These are phyloP conservation scores for Nemania sp. DNA, from an alignment of 2,329 filamentous ascomycete species.

Conservation along the genomic window DNA sequence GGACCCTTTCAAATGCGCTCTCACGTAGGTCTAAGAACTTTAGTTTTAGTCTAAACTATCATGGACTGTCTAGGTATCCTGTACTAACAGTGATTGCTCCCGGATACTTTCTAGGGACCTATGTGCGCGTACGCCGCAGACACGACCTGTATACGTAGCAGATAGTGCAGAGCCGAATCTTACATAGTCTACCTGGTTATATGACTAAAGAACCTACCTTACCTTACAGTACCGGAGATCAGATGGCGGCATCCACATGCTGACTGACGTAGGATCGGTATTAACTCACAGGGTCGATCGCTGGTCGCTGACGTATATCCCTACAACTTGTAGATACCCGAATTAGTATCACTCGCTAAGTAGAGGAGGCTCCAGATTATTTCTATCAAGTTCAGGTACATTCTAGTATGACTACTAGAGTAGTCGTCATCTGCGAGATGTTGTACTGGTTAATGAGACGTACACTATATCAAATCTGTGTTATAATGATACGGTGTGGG, in stretches of 20 bases:
- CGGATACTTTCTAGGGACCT: neutral
- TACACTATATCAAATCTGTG: no score
- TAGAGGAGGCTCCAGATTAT: no score
- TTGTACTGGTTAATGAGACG: neutral
- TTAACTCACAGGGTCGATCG: neutral
- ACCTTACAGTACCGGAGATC: neutral
- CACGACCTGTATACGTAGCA: neutral
- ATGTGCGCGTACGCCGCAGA: conserved; percentile 3
- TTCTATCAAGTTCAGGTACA: neutral
- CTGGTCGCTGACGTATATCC: neutral
- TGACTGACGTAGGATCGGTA: neutral
- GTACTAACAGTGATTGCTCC: conserved; percentile 9
- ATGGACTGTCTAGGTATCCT: neutral
- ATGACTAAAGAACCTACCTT: conserved; percentile 5
- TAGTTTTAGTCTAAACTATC: neutral
- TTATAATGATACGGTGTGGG: no score
- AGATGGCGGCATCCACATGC: neutral
- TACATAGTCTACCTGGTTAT: neutral
- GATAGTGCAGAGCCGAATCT: neutral
- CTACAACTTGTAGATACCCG: neutral
- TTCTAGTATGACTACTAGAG: neutral
- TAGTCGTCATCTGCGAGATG: neutral
- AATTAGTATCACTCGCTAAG: neutral
- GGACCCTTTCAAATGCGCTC: conserved; percentile 1
- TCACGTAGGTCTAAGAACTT: neutral